A percentile compares a stretch with the other conserved stretches of the same genome.
phyloP scores from a whole-genome alignment of 2,329 filamentous ascomycete species.

The Pyrenophora tritici-repentis region DNA sequence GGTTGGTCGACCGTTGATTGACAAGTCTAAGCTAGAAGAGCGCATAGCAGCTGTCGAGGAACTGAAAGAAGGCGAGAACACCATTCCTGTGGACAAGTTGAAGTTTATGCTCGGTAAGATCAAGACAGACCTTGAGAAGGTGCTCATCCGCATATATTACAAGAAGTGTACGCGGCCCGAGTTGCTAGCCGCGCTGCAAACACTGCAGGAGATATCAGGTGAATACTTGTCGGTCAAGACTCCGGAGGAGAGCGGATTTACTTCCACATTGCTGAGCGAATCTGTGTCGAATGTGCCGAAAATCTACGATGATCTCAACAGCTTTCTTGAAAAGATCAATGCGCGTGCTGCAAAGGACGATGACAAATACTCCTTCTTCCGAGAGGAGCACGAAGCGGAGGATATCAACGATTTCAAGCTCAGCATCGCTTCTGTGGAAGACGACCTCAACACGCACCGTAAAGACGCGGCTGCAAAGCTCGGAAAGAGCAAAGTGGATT shows the following conservation, averaged over 20 bases:
- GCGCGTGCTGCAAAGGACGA: conserved; percentile 78
- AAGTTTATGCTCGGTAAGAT: conserved; percentile 72
- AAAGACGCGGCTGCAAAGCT: conserved; percentile 72
- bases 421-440: conserved; percentile 90
- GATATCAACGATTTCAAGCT: conserved; percentile 87
- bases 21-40: conserved; percentile 74
- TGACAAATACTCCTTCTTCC: conserved; percentile 94
- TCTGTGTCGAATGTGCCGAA: conserved; percentile 76
- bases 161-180: conserved; percentile 92
- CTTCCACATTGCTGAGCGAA: conserved; percentile 69
- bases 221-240: conserved; percentile 73
- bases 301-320: conserved; percentile 73
- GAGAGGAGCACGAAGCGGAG: conserved; percentile 84
- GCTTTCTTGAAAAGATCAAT: conserved; percentile 84
- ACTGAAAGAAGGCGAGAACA: conserved; percentile 70
- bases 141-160: conserved; percentile 94
- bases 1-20: conserved; percentile 87
- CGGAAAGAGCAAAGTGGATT: conserved; percentile 72
- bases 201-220: conserved; percentile 77
- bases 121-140: conserved; percentile 86
- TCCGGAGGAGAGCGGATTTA: conserved; percentile 71
- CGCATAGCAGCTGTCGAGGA: conserved; percentile 86
- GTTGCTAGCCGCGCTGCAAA: conserved; percentile 81
- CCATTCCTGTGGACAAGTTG: conserved; percentile 72
- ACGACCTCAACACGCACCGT: conserved; percentile 81